A percentile compares a stretch with the other conserved stretches of the same genome.
Conservation (phyloP, 345 rosid genomes). For the Gossypium arboreum region DNA sequence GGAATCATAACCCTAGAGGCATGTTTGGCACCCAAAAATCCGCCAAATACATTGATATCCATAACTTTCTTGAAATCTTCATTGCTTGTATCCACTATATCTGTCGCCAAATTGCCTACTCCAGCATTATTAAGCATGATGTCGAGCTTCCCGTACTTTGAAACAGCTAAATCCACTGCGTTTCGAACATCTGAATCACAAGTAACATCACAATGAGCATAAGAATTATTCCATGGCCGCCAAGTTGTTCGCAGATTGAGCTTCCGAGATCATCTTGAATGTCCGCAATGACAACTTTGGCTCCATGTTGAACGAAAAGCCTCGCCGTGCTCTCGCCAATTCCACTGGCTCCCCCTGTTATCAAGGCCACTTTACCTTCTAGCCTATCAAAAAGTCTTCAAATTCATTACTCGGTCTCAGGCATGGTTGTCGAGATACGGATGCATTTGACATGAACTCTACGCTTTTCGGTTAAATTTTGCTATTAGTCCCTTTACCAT, state of each 20-base stretch:
- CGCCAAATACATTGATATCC: not conserved
- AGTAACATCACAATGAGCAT: not conserved
- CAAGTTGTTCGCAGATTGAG: not conserved
- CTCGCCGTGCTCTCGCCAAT: not conserved
- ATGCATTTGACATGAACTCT: too few species aligned
- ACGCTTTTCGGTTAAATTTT: too few species aligned
- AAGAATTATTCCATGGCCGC: not conserved
- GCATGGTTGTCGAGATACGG: too few species aligned
- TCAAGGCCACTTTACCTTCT: not conserved
- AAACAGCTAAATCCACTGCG: not conserved
- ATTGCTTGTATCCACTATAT: not conserved
- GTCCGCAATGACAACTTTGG: not conserved
- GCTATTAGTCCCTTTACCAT: too few species aligned
- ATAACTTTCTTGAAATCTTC: not conserved
- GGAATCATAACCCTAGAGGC: not conserved
- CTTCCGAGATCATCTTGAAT: not conserved
- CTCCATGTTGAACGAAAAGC: not conserved
- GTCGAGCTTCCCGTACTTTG: not conserved
- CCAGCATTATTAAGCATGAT: not conserved
- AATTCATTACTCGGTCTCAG: not conserved
- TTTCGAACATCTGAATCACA: not conserved
- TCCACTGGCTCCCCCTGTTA: not conserved
- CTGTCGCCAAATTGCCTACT: not conserved
- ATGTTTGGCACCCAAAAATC: not conserved
- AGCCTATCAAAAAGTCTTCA: not conserved